These are phyloP conservation scores for Pseudodiploospora longispora DNA, from an alignment of 2,329 filamentous ascomycete genomes.

Conservation along the genomic window DNA sequence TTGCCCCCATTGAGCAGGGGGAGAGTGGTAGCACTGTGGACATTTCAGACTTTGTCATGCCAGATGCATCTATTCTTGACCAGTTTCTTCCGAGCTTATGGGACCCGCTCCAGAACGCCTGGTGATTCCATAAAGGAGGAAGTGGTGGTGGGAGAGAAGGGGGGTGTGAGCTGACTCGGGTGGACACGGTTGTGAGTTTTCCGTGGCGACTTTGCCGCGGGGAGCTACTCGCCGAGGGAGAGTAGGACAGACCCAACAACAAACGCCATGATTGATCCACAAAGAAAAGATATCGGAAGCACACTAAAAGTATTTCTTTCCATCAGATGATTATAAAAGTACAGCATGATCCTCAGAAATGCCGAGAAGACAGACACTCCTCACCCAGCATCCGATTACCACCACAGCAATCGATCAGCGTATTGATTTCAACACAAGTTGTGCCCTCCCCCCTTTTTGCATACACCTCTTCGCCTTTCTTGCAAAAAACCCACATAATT, in stretches of 20 bases:
- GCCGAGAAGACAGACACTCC: no score
- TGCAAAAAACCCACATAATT: not conserved
- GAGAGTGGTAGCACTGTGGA: slow-evolving; percentile 10
- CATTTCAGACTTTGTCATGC: slow-evolving; percentile 20
- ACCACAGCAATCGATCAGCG: not conserved
- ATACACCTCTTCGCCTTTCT: not conserved
- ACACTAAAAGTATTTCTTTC: not conserved
- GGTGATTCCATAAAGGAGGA: slow-evolving; percentile 13
- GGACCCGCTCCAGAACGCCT: slow-evolving; percentile 27
- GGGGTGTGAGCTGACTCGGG: not conserved
- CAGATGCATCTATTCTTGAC: slow-evolving; percentile 25
- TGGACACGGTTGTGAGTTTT: slow-evolving; percentile 1
- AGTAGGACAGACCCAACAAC: slow-evolving; percentile 1
- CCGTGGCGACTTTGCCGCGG: slow-evolving; percentile 9
- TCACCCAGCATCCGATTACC: not conserved
- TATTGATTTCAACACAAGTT: not conserved
- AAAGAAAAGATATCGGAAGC: slow-evolving; percentile 12
- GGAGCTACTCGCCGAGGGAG: slow-evolving; percentile 1
- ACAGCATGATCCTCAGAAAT: no score
- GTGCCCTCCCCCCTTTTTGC: not conserved
- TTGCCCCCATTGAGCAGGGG: slow-evolving; percentile 14
- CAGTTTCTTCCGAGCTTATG: slow-evolving; percentile 27
- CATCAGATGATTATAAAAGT: not conserved
- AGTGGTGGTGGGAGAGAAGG: not conserved
- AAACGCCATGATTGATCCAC: slow-evolving; percentile 1